A percentile compares a stretch with the other conserved stretches of the same genome.
Evolutionary conservation across 345 rosid genomes (phyloP).

Genomic region (Triadica sebifera): DNA sequence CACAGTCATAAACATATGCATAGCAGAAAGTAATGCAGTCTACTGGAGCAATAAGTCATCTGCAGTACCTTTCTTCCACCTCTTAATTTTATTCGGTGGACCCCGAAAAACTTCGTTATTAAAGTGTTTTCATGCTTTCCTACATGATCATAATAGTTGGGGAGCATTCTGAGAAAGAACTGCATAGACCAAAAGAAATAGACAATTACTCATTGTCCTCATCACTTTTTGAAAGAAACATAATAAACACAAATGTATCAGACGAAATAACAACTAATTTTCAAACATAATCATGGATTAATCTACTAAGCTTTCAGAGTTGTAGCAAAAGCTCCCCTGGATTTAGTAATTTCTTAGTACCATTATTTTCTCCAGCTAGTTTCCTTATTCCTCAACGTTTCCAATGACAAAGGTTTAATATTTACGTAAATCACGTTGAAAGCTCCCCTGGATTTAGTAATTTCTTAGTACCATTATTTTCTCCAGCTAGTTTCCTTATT

Average conservation of each 20-base stretch:
- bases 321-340: not conserved
- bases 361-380: not conserved
- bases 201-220: not conserved
- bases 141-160: slow-evolving; percentile 67
- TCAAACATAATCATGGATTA: not conserved
- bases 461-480: not conserved
- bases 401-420: not conserved
- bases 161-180: slow-evolving; percentile 87
- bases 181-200: slow-evolving; percentile 31
- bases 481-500: not conserved
- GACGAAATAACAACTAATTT: not conserved
- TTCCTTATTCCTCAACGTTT: not conserved
- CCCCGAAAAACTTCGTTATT: slow-evolving; percentile 88
- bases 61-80: slow-evolving; percentile 72
- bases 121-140: slow-evolving; percentile 79
- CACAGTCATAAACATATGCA: slow-evolving; percentile 14
- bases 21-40: slow-evolving; percentile 8
- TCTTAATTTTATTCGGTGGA: slow-evolving; percentile 71
- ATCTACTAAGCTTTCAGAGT: not conserved
- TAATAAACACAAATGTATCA: not conserved
- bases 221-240: not conserved
- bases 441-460: not conserved
- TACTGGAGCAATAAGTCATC: not conserved
- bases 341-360: not conserved
- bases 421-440: not conserved